Base-by-base conservation (phyloP, 148 eudicot genomes). In the Nepenthes mirabilis region DNA sequence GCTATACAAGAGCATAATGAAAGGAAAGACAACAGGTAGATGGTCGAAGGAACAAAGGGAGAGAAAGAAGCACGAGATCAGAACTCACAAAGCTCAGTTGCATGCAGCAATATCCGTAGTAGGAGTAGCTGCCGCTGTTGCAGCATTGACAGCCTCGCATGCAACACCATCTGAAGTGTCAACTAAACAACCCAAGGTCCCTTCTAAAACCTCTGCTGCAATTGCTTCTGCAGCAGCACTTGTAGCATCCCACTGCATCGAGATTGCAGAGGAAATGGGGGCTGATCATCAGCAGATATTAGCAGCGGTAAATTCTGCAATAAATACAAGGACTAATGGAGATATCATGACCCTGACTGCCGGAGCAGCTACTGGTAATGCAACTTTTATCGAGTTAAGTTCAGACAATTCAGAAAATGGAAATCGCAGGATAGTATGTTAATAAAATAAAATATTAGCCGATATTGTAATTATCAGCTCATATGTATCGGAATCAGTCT, bases 111-210 rank as follows among this genome's bases (percentile, higher is more conserved):
- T 88, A 11, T 83, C 98, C 0, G 98, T 88, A 56, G 96, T 95
- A 12, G 98, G 95, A 48, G 96, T 91, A 37, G 98, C 98, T 2
- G 95, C 98, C 14, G 94, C 95, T 2, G 93, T 91, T 67, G 96
- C 96, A 1, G 83, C 98, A 8, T 62, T 88, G 40, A 80, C 94
- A 11, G 90, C 85, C 52, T 66, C 93, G 32, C 68, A 71, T 9
- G 72, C 71, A 9, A 63, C 87, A 37, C 65, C 74, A 34, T 59
- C 77, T 0, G 83, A 75, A 35, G 68, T 71, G 34, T 57, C 74
- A 4, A 54, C 54, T 33, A 67, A 58, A 59, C 74, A 77, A 55
- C 59, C 73, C 14, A 73, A 55, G 65, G 66, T 65, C 51, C 68
- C 80, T 43, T 65, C 83, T 12, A 90, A 75, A 69, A 63, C 76